Evolutionary conservation across 352 stramenopile species (phyloP).

Genomic region (Phytophthora fragariae): DNA sequence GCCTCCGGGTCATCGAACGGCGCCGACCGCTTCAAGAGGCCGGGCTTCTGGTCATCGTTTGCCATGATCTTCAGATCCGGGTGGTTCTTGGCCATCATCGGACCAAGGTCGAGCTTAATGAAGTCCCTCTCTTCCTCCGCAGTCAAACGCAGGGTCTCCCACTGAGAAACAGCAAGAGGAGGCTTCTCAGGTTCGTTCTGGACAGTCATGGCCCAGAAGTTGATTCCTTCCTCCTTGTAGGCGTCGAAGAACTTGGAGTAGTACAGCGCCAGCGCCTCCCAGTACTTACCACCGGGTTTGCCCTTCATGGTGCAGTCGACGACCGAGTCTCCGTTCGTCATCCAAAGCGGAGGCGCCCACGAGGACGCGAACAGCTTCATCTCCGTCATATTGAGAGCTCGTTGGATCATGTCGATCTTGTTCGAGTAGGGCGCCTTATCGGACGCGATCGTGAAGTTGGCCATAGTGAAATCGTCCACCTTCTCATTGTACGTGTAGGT

Average conservation of each 20-base stretch:
- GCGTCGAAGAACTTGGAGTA: constrained; percentile 89
- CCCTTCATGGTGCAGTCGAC: constrained; percentile 67
- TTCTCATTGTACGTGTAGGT: constrained; percentile 90
- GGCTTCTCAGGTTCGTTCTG: constrained; percentile 79
- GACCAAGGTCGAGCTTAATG: constrained; percentile 80
- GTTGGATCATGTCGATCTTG: constrained; percentile 80
- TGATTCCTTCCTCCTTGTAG: constrained; percentile 77
- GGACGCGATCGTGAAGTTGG: constrained; percentile 82
- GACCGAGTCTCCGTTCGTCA: constrained; percentile 75
- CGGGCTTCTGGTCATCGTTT: constrained; percentile 87
- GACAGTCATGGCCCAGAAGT: constrained; percentile 84
- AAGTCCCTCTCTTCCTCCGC: constrained; percentile 62
- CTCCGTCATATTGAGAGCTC: constrained; percentile 46
- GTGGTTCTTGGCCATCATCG: constrained; percentile 67
- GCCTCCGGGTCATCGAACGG: constrained; percentile 57
- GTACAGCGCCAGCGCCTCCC: constrained; percentile 84
- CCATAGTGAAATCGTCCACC: constrained; percentile 80
- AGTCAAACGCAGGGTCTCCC: constrained; percentile 65
- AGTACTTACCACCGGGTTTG: constrained; percentile 62
- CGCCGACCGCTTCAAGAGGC: constrained; percentile 48
- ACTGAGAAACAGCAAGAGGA: constrained; percentile 36
- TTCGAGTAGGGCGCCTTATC: constrained; percentile 67
- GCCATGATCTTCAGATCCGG: constrained; percentile 87
- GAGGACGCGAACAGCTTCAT: constrained; percentile 81
- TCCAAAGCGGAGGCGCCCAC: constrained; percentile 89